phyloP scores from a whole-genome alignment of 768 basidiomycete genomes.

The Russula griseocarnosa region DNA sequence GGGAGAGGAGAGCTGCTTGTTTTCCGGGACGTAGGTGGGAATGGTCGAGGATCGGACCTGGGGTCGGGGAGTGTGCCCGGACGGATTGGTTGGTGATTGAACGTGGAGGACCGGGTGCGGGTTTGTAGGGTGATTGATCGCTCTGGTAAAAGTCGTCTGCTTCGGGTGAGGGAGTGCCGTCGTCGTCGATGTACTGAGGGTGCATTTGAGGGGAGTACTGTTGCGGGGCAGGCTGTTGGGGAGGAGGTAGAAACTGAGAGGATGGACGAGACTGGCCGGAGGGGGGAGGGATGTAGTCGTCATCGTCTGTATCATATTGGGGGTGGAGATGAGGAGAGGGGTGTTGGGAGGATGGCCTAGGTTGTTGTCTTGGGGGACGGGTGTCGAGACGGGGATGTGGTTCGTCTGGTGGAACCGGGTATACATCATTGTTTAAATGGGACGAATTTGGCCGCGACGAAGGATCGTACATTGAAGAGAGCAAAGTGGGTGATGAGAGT shows the following conservation, averaged over 20 bases:
- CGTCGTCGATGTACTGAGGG: slow-evolving; percentile 25
- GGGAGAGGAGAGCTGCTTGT: slow-evolving; percentile 87
- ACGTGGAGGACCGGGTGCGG: slow-evolving; percentile 21
- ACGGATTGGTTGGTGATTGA: slow-evolving; percentile 53
- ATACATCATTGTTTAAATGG: slow-evolving; percentile 14
- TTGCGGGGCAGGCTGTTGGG: not conserved
- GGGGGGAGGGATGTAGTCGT: slow-evolving; percentile 1
- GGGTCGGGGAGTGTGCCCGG: slow-evolving; percentile 63
- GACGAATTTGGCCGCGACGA: slow-evolving; percentile 18
- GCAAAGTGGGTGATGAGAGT: slow-evolving; percentile 29
- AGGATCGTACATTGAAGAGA: slow-evolving; percentile 14
- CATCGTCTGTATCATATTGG: slow-evolving; percentile 18
- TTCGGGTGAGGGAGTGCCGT: slow-evolving; percentile 23
- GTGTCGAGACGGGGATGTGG: slow-evolving; percentile 2
- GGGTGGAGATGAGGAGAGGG: slow-evolving; percentile 11
- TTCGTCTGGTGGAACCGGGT: not conserved
- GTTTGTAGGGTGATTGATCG: slow-evolving; percentile 11
- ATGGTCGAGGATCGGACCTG: slow-evolving; percentile 75
- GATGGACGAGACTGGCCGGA: slow-evolving; percentile 22
- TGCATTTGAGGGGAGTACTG: slow-evolving; percentile 25
- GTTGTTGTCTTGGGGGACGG: slow-evolving; percentile 5
- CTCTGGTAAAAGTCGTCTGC: slow-evolving; percentile 29
- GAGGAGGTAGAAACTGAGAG: slow-evolving; percentile 13
- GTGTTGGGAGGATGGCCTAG: slow-evolving; percentile 12
- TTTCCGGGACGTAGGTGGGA: slow-evolving; percentile 92